These are phyloP conservation scores for Aspergillus campestris DNA, from an alignment of 495 filamentous ascomycete species.

Conservation along the genomic window DNA sequence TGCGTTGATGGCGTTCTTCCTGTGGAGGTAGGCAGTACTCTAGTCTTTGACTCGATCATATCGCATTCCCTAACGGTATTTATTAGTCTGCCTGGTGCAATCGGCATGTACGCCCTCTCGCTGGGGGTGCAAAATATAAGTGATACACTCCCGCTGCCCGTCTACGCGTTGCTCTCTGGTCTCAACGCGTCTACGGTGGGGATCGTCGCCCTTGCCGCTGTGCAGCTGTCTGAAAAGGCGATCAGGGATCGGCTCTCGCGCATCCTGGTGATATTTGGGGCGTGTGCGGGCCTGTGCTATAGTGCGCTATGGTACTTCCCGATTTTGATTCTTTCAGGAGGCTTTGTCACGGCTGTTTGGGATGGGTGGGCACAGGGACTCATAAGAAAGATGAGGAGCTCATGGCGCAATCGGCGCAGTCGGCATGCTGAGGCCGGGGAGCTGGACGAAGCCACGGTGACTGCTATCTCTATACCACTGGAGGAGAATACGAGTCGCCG, in stretches of 20 bases:
- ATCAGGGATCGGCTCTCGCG: constrained; percentile 66
- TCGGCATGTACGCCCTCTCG: constrained; percentile 68
- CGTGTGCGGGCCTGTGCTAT: constrained; percentile 61
- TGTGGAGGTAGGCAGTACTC: constrained; percentile 52
- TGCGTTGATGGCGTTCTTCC: constrained; percentile 54
- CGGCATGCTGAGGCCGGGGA: constrained; percentile 3
- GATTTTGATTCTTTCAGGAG: constrained; percentile 54
- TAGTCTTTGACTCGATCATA: background rate
- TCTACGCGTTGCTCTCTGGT: constrained; percentile 69
- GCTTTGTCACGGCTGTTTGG: constrained; percentile 47
- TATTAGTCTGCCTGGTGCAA: constrained; percentile 58
- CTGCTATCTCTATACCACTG: constrained; percentile 4
- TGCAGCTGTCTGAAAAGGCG: constrained; percentile 64
- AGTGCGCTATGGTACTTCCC: constrained; percentile 82
- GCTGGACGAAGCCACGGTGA: background rate
- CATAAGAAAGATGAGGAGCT: constrained; percentile 13
- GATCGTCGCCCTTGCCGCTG: constrained; percentile 69
- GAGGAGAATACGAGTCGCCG: constrained; percentile 1
- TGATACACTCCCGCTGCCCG: constrained; percentile 51
- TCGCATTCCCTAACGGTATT: background rate
- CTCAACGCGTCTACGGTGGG: constrained; percentile 75
- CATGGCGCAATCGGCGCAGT: constrained; percentile 14
- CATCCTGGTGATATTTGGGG: constrained; percentile 61
- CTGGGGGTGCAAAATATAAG: constrained; percentile 57
- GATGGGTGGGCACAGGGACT: constrained; percentile 49